Base-by-base conservation (phyloP, 1,284 basidiomycete genomes). In the Pholiota adiposa region DNA sequence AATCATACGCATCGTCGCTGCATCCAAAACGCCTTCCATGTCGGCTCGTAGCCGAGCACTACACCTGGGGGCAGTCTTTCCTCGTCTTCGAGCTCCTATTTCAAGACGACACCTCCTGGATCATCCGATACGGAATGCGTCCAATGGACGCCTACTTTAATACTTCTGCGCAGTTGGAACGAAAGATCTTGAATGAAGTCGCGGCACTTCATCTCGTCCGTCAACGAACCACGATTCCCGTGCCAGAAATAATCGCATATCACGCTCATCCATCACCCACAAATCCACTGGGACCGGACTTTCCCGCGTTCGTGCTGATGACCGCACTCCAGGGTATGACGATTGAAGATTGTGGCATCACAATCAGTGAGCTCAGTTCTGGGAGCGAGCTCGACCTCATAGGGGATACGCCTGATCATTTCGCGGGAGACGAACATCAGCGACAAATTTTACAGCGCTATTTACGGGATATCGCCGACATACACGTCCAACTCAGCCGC, bases 41-140 rank as follows among this genome's bases (percentile, higher is more conserved):
- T 56, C 59, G 59, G 36, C 67, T 76, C 51, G 48, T 73, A 38
- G 49, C 65, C 48, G 71, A 75, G 38, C 65, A 69, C 23, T 75
- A 72, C 55, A 77, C 75, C 27, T 77, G 75, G 75, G 75, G 75
- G 1, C 75, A 76, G 62, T 76, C 75, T 1, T 77, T 77, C 62
- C 61, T 70, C 25, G 75, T 77, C 16, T 76, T 71, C 51, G 75
- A 77, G 64, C 60, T 76, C 56, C 62, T 70, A 23, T 77, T 77
- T 58, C 59, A 65, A 19, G 56, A 67, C 56, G 56, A 64, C 60
- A 57, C 65, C 25, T 75, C 75, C 40, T 77, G 75, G 75, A 75
- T 77, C 51, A 72, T 75, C 49, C 69, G 75, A 27, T 76, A 75
- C 55, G 75, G 74, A 8, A 72, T 77, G 70, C 67, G 71, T 9